Conservation (phyloP, 192 early-diverging fungal genomes). For the Mortierella claussenii region DNA sequence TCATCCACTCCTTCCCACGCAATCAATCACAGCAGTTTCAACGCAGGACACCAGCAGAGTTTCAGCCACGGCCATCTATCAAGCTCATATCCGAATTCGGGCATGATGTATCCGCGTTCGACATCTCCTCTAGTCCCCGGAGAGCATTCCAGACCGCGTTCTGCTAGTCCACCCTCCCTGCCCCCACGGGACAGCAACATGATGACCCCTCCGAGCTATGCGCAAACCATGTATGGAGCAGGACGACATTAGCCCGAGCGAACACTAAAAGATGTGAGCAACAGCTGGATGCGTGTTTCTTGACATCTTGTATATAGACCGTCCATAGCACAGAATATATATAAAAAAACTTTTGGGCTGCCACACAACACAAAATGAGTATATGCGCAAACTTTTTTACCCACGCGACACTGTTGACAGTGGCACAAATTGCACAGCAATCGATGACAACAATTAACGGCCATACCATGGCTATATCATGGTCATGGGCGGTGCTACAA, state of each 20-base stretch:
- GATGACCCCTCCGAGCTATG: neutral
- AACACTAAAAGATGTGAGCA: neutral
- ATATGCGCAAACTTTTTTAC: constrained; percentile 3
- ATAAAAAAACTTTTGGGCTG: neutral
- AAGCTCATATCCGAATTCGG: neutral
- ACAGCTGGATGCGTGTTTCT: neutral
- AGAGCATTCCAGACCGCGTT: neutral
- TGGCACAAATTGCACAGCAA: constrained; percentile 17
- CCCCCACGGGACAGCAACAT: neutral
- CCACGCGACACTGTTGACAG: too few species aligned
- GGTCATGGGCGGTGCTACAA: too few species aligned
- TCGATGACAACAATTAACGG: too few species aligned
- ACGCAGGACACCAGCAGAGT: neutral
- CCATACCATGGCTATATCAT: too few species aligned
- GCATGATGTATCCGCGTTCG: neutral
- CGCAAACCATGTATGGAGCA: neutral
- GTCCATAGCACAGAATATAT: neutral
- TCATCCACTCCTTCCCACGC: neutral
- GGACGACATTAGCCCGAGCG: neutral
- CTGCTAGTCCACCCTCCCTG: neutral
- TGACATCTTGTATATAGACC: neutral
- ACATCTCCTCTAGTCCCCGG: neutral
- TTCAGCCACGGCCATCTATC: neutral
- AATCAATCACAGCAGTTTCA: neutral
- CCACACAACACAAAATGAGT: neutral